These are phyloP conservation scores for Obelidium mucronatum DNA, from an alignment of 192 early-diverging fungal genomes.

Conservation along the genomic window DNA sequence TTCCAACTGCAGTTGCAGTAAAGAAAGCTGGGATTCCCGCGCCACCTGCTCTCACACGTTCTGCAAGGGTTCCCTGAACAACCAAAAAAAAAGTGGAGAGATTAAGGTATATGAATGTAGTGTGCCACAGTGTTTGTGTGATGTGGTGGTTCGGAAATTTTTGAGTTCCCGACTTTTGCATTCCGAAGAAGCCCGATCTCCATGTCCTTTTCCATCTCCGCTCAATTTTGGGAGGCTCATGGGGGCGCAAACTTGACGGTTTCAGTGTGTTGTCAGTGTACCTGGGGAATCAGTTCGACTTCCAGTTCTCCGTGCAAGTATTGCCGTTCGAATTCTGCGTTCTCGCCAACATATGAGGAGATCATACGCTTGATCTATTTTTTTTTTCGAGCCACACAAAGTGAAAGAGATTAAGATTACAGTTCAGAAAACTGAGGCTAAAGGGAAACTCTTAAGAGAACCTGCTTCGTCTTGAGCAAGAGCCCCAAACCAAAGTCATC, in stretches of 20 bases:
- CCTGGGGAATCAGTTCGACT: constrained; percentile 78
- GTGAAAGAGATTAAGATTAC: background rate
- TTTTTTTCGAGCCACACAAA: constrained; percentile 33
- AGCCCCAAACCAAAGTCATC: constrained; percentile 75
- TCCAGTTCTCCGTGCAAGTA: constrained; percentile 83
- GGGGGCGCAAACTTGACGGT: background rate
- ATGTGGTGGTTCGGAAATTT: background rate
- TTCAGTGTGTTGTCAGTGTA: background rate
- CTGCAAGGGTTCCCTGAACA: constrained; percentile 68
- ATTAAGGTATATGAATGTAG: background rate
- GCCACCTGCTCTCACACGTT: constrained; percentile 79
- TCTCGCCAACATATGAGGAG: constrained; percentile 79
- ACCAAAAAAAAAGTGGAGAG: constrained; percentile 4
- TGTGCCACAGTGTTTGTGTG: no score
- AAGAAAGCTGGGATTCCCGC: constrained; percentile 80
- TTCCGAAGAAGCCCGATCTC: background rate
- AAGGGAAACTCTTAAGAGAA: no score
- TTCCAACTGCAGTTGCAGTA: constrained; percentile 71
- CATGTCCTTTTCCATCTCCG: background rate
- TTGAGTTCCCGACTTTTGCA: constrained; percentile 1
- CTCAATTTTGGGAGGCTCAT: background rate
- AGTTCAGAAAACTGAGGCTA: no score
- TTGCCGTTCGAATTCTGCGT: constrained; percentile 82
- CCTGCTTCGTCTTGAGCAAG: constrained; percentile 62
- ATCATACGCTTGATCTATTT: constrained; percentile 88